Conservation (phyloP, 208 protist species). For the Spongospora subterranea region DNA sequence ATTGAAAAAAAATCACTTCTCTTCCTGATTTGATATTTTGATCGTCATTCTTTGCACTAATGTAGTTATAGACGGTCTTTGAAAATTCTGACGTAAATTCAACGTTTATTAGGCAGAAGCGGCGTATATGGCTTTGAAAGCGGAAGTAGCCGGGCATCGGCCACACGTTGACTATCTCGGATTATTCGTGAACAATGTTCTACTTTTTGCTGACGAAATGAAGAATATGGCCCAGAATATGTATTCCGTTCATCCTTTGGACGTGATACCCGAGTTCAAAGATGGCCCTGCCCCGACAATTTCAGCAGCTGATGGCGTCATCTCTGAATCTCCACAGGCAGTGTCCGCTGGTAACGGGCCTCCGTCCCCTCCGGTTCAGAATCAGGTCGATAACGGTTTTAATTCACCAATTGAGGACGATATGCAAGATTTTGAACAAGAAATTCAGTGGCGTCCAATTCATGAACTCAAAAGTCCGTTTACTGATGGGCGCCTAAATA, state of each 20-base stretch:
- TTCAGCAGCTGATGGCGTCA: background rate
- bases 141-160: background rate
- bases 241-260: background rate
- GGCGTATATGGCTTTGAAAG: background rate
- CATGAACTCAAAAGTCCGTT: too few species aligned
- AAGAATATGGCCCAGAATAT: background rate
- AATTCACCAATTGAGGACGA: background rate
- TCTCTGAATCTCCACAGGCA: background rate
- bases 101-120: background rate
- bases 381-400: background rate
- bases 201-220: background rate
- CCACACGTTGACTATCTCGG: background rate
- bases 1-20: too few species aligned
- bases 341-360: too few species aligned
- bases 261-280: background rate
- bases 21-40: too few species aligned
- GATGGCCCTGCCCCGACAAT: background rate
- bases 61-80: too few species aligned
- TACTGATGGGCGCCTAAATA: too few species aligned
- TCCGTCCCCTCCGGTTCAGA: background rate
- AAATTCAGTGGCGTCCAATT: too few species aligned
- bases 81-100: background rate
- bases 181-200: background rate
- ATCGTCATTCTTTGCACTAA: too few species aligned
- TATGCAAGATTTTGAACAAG: background rate